A percentile compares a stretch with the other conserved stretches of the same genome.
These are phyloP conservation scores for Fusarium verrucosum DNA, from an alignment of 2,329 filamentous ascomycete species.

Conservation along the genomic window DNA sequence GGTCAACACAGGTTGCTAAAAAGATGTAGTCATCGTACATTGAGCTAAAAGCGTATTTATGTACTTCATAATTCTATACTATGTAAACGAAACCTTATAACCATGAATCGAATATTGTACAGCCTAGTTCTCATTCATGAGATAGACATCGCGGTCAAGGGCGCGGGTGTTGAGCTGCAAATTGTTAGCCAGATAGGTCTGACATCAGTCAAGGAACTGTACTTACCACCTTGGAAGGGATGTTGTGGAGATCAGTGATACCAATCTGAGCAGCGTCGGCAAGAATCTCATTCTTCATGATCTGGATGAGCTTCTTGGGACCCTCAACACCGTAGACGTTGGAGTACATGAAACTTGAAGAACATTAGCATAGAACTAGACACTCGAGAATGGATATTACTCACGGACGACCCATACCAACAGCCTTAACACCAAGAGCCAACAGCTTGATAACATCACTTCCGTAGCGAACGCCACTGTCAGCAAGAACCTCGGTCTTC, in stretches of 20 bases:
- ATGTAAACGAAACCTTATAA: not conserved
- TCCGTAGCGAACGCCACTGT: conserved; percentile 53
- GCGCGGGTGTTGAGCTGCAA: conserved; percentile 40
- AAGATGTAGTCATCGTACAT: too few species aligned
- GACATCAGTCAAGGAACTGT: fast-evolving
- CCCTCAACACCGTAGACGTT: conserved; percentile 60
- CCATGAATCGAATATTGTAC: not conserved
- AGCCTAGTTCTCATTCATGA: conserved; percentile 31
- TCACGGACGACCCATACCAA: conserved; percentile 54
- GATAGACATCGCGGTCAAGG: conserved; percentile 41
- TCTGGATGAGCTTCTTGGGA: conserved; percentile 56
- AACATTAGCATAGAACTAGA: not conserved
- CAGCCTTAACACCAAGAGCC: conserved; percentile 52
- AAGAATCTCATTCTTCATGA: conserved; percentile 59
- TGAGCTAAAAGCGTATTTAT: not conserved
- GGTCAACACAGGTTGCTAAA: fast-evolving
- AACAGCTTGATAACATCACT: conserved; percentile 53
- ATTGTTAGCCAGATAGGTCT: not conserved
- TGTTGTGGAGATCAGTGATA: conserved; percentile 41
- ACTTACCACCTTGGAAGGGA: conserved; percentile 38
- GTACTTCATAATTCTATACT: not conserved
- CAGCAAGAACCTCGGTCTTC: conserved; percentile 50
- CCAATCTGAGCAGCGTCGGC: conserved; percentile 50
- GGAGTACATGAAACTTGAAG: conserved; percentile 56
- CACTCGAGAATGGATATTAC: not conserved